phyloP scores from a whole-genome alignment of 163 green algal species.

The Scenedesmus sp. region DNA sequence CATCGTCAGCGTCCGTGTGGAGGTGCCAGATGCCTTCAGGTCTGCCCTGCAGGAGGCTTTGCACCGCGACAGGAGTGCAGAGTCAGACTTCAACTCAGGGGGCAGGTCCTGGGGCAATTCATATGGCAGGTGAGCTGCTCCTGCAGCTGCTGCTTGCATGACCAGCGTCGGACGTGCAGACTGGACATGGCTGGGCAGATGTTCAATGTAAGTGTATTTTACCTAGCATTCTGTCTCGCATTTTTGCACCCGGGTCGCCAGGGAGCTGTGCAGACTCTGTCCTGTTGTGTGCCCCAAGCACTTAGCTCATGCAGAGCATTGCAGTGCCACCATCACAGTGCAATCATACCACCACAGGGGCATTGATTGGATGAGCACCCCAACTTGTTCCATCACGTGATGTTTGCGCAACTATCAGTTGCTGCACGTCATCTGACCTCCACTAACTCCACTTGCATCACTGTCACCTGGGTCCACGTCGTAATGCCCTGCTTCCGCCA shows the following conservation, averaged over 20 bases:
- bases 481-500: neutral
- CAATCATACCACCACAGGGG: neutral
- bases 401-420: neutral
- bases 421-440: neutral
- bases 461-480: neutral
- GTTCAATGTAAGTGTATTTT: no score
- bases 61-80: neutral
- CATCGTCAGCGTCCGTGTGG: constrained; percentile 7
- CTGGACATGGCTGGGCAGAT: neutral
- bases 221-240: no score
- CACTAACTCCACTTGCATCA: neutral
- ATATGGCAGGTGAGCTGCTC: neutral
- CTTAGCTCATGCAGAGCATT: neutral
- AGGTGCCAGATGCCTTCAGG: constrained; percentile 32
- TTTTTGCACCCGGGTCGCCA: neutral
- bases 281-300: neutral
- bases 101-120: neutral
- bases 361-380: neutral
- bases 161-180: neutral
- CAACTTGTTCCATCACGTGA: neutral
- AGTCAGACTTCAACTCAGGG: neutral
- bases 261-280: neutral
- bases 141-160: neutral
- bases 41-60: constrained; percentile 19
- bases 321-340: neutral